Base-by-base conservation (phyloP, 768 basidiomycete species). In the Boletus eberwhitei region DNA sequence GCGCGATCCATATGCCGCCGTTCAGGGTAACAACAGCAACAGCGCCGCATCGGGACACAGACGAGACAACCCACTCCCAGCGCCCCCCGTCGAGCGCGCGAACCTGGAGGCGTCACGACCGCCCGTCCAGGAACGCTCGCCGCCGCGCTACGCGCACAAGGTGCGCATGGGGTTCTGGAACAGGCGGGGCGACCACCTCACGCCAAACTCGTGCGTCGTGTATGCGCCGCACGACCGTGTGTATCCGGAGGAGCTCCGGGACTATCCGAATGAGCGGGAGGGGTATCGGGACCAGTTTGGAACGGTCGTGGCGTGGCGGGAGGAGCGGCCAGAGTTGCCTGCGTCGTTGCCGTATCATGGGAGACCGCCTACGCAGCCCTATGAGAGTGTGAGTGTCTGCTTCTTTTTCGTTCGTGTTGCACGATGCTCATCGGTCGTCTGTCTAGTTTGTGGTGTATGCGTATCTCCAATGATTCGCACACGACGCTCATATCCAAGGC, bases 121-220 rank as follows among this genome's bases (percentile, higher is more conserved):
- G 21, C 71, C 67, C 0, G 48, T 39, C 0, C 71, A 72, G 42
- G 67, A 65, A 35, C 61, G 67, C 8, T 64, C 70, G 42, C 74
- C 73, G 13, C 55, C 67, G 17, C 53, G 52, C 21, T 66, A 70
- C 50, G 49, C 70, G 32, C 63, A 56, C 55, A 72, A 75, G 54
- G 49, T 74, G 9, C 84, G 87, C 19, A 70, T 70, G 34, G 88
- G 88, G 2, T 82, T 74, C 59, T 90, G 88, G 88, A 90, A 90
- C 59, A 64, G 78, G n/a, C 81, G 87, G 2, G 88, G 88, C 0
- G 88, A 90, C 64, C 81, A 88, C 59, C 76, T 87, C 47, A 86
- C 84, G 21, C 49, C 66, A 21, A 69, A 74, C 19, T 76, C 77
- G 44, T 84, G 73, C 60, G 74, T 88, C 58, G 87, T 90, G 31